These are phyloP conservation scores for Cercospora sojina DNA, from an alignment of 2,329 filamentous ascomycete species.

Conservation along the genomic window DNA sequence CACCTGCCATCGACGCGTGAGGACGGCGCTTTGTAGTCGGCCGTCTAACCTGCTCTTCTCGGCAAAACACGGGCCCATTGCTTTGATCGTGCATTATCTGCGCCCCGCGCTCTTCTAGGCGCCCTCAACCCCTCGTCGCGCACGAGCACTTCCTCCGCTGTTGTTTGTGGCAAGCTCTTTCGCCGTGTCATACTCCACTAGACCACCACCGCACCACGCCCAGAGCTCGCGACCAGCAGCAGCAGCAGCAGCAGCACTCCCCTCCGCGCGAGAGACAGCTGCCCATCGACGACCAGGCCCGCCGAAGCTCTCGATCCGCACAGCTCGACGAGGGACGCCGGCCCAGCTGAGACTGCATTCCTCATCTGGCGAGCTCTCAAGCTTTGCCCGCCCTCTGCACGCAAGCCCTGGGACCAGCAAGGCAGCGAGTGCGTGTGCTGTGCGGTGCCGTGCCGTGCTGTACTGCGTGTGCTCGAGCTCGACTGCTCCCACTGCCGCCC, in stretches of 20 bases:
- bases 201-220: neutral
- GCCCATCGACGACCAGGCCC: neutral
- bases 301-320: constrained; percentile 5
- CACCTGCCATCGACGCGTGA: neutral
- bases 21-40: neutral
- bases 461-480: neutral
- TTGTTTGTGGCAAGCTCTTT: constrained; percentile 2
- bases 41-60: neutral
- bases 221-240: neutral
- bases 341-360: constrained; percentile 7
- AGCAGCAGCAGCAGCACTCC: neutral
- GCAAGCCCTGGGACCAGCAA: neutral
- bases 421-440: neutral
- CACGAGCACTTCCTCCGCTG: neutral
- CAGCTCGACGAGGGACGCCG: constrained; percentile 11
- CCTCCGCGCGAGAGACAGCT: neutral
- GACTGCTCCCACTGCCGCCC: neutral
- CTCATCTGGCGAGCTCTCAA: constrained; percentile 5
- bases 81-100: neutral
- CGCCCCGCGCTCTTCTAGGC: neutral
- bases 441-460: neutral
- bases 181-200: constrained; percentile 1
- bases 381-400: neutral
- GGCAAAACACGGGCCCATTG: neutral
- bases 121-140: constrained; percentile 1